Conservation (phyloP, 306 rosid genomes). For the Vigna trinervia region DNA sequence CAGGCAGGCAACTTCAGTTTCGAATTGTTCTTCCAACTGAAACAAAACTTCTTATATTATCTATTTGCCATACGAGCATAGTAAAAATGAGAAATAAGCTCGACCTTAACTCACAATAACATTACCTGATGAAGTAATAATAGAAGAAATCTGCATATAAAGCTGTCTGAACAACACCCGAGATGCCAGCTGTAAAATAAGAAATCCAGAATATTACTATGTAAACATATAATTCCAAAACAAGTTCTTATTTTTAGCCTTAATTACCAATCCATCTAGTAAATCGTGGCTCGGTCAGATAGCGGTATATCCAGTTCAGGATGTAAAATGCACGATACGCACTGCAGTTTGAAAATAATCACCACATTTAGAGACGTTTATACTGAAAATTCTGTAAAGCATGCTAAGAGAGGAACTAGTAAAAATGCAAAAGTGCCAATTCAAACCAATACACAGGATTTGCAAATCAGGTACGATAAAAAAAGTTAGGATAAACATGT, state of each 20-base stretch:
- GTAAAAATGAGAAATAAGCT: neutral
- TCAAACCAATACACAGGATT: conserved; percentile 20
- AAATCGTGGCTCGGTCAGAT: conserved; percentile 74
- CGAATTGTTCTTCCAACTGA: conserved; percentile 96
- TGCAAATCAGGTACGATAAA: conserved; percentile 8
- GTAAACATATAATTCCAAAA: neutral
- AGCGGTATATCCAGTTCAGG: conserved; percentile 97
- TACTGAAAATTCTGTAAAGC: neutral
- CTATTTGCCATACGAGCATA: neutral
- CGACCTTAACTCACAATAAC: neutral
- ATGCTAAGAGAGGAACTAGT: conserved; percentile 21
- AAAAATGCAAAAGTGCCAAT: conserved; percentile 5
- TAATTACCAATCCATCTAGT: conserved; percentile 82
- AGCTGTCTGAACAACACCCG: conserved; percentile 95
- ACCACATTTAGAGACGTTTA: conserved; percentile 24
- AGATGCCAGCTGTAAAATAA: conserved; percentile 66
- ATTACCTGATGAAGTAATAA: conserved; percentile 87
- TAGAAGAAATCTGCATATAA: conserved; percentile 96
- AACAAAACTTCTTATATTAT: conserved; percentile 34
- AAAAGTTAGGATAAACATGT: neutral
- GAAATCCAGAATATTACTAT: conserved; percentile 31
- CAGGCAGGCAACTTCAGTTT: conserved; percentile 91
- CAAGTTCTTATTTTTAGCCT: conserved; percentile 22
- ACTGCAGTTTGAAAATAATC: conserved; percentile 57
- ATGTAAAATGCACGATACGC: conserved; percentile 96